Base-by-base conservation (phyloP, 768 basidiomycete species). In the Lentinus brumalis region DNA sequence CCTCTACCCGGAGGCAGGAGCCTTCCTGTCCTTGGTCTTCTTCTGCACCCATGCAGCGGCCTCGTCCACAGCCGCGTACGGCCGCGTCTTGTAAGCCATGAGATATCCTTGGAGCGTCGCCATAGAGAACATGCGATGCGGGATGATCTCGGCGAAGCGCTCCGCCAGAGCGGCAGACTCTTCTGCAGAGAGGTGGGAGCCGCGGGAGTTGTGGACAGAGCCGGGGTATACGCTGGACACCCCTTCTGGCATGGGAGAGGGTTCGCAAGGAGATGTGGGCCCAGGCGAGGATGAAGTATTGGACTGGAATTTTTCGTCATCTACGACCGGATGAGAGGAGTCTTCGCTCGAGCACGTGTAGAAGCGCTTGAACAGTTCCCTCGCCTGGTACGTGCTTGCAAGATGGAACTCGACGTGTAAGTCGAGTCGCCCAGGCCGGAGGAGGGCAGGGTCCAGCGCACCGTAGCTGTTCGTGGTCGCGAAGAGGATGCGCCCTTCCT, bases 91-190 rank as follows among this genome's bases (percentile, higher is more conserved):
- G 75, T 29, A 49, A 18, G 9, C 26, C 46, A 49, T 49, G 18
- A 49, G 46, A 21, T 49, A 49, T 21, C 46, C 46, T 12, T 49
- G 46, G 9, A 49, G 46, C 46, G 87, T 82, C 29, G 75, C 73
- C 87, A 93, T 89, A 50, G 77, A 75, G 54, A 66, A 61, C 59
- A 46, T 40, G 9, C 57, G 62, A 8, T 54, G 47, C 1, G 85
- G 83, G 11, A 93, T 78, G 9, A 71, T 73, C 0, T 75, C 76
- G 3, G 83, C 79, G 67, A 93, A 93, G 38, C 72, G 71, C 5
- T 70, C 70, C 0, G 89, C 87, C 35, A 92, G 83, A 44, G 60
- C 60, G 5, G 68, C 65, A 32, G 85, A 59, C 60, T 79, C 73
- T 1, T 70, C 58, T 30, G 53, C 66, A 0, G 83, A 75, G 21